Conservation (phyloP, 225 moss, liverwort and hornwort genomes). For the Neckera pumila region DNA sequence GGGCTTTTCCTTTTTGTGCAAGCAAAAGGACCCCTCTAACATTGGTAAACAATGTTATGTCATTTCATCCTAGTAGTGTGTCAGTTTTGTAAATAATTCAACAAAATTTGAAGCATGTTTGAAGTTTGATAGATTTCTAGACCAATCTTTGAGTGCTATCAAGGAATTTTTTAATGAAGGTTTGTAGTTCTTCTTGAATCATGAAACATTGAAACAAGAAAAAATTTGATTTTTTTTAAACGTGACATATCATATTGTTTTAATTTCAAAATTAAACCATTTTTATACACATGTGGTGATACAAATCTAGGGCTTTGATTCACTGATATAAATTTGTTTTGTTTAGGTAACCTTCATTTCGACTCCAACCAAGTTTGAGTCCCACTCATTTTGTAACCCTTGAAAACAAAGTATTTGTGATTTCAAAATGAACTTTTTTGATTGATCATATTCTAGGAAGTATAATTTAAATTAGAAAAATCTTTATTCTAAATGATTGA, state of each 20-base stretch:
- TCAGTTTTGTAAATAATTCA: not conserved
- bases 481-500: not conserved
- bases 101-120: not conserved
- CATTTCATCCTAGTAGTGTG: not conserved
- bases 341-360: too few species aligned
- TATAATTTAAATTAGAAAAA: not conserved
- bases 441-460: not conserved
- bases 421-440: not conserved
- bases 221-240: rapidly evolving
- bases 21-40: too few species aligned
- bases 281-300: not conserved
- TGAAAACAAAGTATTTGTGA: not conserved
- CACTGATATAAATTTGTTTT: not conserved
- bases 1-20: too few species aligned
- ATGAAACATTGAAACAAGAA: not conserved
- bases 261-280: not conserved
- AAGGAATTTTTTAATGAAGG: too few species aligned
- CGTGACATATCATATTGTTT: not conserved
- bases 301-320: not conserved
- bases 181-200: not conserved
- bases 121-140: not conserved
- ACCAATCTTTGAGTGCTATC: too few species aligned
- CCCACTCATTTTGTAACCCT: rapidly evolving
- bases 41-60: too few species aligned
- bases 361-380: not conserved